Evolutionary conservation across 139 green algal genomes (phyloP), one percentile per base, ranked within the genome.

Genomic region (Picochlorum costavermella): DNA sequence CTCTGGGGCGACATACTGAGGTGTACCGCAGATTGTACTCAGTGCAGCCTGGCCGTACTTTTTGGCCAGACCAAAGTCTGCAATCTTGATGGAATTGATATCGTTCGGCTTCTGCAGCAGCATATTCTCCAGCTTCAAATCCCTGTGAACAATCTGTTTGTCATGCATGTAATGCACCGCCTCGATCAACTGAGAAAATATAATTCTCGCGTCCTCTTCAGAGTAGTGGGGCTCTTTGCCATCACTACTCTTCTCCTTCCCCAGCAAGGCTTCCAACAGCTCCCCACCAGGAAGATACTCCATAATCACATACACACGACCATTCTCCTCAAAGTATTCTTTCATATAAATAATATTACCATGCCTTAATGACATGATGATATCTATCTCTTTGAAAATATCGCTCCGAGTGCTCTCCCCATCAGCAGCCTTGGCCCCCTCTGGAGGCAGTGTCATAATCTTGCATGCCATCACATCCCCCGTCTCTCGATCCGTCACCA

Each of bases 41-140:
- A 96, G 85, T 5, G 70, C 63, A 10, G 48, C 67, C 31, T 62
- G 62, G 0, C 69, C 77, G 8, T 68, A 68, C 33, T 83, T 81
- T 70, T 92, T 92, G 2, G 89, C 86, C 40, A 97, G 72, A 1
- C 90, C 90, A 83, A 97, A 97, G 61, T 97, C 90, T 37, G 71
- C 76, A 45, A 84, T 78, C 70, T 88, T 87, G 50, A 88, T 71
- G 31, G 65, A 65, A 29, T 67, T 76, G 53, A 92, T 89, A 67
- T 92, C 86, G 29, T 82, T 74, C 14, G 70, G 73, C 2, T 59
- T 67, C 1, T 76, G 44, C 37, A 97, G 73, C 60, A 97, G 75
- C 56, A 97, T 74, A 70, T 97, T 97, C 73, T 97, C 90, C 50
- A 97, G 82, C 82, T 97, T 97, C 9, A 96, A 73, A 66, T 96